Base-by-base conservation (phyloP, 1,284 basidiomycete species). In the Leccinum griseonigrum region DNA sequence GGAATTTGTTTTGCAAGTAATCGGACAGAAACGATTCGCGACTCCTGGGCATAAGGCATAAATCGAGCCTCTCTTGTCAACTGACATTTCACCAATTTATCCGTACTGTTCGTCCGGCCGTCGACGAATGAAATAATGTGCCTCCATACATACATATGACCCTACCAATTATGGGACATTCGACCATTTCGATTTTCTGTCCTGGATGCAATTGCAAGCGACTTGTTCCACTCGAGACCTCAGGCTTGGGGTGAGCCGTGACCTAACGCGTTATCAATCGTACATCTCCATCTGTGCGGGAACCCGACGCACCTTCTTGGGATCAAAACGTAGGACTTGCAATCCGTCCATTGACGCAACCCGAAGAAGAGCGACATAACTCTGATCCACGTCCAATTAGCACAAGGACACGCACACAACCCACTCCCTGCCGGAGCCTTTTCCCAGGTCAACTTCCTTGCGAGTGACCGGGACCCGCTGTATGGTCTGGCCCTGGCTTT, bases 341-440 rank as follows among this genome's bases (percentile, higher is more conserved):
- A 95, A 78, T 0, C 92, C 90, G 10, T 91, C 86, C 46, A 94
- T 75, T 9, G 87, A 86, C 0, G 91, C 91, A 0, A 93, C 93
- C 13, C 93, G 86, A 7, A 91, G 93, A 10, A 95, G 79, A 0
- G 93, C 93, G 11, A 94, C 92, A 66, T 95, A 94, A 51, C 89
- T 90, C 76, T 90, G 90, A 2, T 85, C 85, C 83, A 59, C 11
- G 26, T 2, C 4, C 1, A n/a, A 2, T 67, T n/a, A 67, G 60
- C 18, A 36, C 31, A 32, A 31, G 8, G 1, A 36, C 14, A 32
- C 50, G 38, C 10, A 34, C 28, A 4, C 29, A 13, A 3, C 7
- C 6, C 18, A 11, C 10, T 32, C 32, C 32, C 32, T 32, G 32
- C 32, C 11, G 32, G 32, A 32, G 32, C 32, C 32, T 32, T 32